A percentile compares a stretch with the other conserved stretches of the same genome.
phyloP scores from a whole-genome alignment of 805 yeast species.

The Teunomyces cretensis region DNA sequence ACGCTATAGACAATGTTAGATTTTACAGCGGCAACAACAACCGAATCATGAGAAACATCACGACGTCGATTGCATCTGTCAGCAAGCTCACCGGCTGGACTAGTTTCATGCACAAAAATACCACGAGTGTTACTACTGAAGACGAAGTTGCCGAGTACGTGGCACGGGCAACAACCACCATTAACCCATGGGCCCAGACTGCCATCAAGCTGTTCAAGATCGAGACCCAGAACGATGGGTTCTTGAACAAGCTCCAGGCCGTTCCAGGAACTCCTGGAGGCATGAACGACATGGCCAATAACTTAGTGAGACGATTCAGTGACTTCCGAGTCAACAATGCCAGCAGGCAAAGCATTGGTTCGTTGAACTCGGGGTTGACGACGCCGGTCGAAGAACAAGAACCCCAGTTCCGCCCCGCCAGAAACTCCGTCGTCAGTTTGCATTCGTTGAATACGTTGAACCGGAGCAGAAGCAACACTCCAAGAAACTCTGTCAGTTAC shows the following conservation, averaged over 20 bases:
- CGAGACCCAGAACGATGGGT: slow-evolving; percentile 19
- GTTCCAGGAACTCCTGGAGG: slow-evolving; percentile 31
- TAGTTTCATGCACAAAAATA: slow-evolving; percentile 24
- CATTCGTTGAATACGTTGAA: slow-evolving; percentile 42
- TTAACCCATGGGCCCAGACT: slow-evolving; percentile 56
- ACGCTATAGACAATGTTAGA: slow-evolving; percentile 20
- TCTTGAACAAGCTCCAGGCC: slow-evolving; percentile 17
- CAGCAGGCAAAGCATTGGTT: slow-evolving; percentile 26
- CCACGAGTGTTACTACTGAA: slow-evolving; percentile 4
- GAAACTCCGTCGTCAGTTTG: slow-evolving; percentile 36
- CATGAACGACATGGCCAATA: slow-evolving; percentile 49
- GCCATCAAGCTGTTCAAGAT: slow-evolving; percentile 50
- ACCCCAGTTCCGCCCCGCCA: slow-evolving; percentile 13
- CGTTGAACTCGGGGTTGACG: slow-evolving; percentile 17
- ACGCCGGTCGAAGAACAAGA: slow-evolving; percentile 36
- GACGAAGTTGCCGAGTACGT: slow-evolving; percentile 17
- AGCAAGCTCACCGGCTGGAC: slow-evolving; percentile 42
- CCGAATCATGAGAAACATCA: slow-evolving; percentile 40
- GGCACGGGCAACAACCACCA: slow-evolving; percentile 29
- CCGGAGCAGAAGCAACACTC: slow-evolving; percentile 33
- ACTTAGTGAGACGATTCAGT: slow-evolving; percentile 48
- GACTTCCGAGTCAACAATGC: slow-evolving; percentile 36
- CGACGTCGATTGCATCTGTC: slow-evolving; percentile 35
- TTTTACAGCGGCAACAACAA: slow-evolving; percentile 22
- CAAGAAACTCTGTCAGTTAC: slow-evolving; percentile 33